These are phyloP conservation scores for Petrea volubilis DNA, from an alignment of 257 asterid species.

Conservation along the genomic window DNA sequence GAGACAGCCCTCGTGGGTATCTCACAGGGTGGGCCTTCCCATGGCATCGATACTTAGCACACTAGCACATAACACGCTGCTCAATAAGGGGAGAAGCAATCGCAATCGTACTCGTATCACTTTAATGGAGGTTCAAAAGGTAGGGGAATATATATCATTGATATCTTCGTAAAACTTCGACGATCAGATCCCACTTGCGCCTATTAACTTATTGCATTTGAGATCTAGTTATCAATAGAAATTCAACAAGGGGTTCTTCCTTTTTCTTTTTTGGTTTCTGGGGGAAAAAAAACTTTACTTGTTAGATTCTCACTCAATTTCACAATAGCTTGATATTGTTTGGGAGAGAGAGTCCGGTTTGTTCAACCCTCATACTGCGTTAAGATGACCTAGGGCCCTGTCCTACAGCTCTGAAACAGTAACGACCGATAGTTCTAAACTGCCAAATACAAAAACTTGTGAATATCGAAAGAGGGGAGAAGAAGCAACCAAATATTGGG, in stretches of 20 bases:
- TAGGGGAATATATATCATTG: background rate
- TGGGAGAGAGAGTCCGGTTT: no score
- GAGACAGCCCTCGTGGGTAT: slow-evolving; percentile 6
- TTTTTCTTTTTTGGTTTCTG: background rate
- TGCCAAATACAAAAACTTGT: background rate
- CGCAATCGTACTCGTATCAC: background rate
- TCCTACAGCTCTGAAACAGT: background rate
- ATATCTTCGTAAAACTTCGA: no score
- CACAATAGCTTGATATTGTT: background rate
- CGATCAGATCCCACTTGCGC: background rate
- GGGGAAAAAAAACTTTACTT: background rate
- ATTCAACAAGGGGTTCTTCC: background rate
- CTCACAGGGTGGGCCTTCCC: background rate
- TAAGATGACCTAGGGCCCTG: background rate
- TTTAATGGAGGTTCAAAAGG: background rate
- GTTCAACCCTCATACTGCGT: background rate
- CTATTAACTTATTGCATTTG: background rate
- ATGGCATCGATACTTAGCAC: background rate
- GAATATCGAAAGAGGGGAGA: background rate
- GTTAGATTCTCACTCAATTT: background rate
- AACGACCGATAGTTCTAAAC: background rate
- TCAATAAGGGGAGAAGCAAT: background rate
- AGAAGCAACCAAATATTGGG: background rate
- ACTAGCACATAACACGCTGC: background rate
- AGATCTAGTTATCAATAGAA: background rate